A percentile compares a stretch with the other conserved stretches of the same genome.
Conservation (phyloP, 352 stramenopile genomes). For the Phytophthora tentaculata region DNA sequence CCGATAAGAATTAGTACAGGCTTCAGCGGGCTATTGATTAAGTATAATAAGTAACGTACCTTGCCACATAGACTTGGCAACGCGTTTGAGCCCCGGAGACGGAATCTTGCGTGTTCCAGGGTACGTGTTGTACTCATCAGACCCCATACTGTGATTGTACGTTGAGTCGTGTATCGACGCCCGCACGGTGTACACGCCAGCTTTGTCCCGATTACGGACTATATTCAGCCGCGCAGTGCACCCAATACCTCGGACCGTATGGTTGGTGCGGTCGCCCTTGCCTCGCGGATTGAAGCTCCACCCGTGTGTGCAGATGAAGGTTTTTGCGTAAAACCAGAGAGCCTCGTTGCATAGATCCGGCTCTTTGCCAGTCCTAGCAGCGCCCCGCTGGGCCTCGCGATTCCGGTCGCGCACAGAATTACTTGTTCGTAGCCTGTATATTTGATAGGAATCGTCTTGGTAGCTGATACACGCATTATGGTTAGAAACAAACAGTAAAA, state of each 20-base stretch:
- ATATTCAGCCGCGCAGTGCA: too few species aligned
- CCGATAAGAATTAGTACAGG: not conserved
- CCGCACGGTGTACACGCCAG: too few species aligned
- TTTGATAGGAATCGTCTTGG: not conserved
- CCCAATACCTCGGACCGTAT: too few species aligned
- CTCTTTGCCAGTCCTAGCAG: not conserved
- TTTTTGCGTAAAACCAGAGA: not conserved
- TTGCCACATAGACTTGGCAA: slow-evolving; percentile 1
- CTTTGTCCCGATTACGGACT: too few species aligned
- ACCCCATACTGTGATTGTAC: slow-evolving; percentile 1
- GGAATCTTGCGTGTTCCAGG: not conserved
- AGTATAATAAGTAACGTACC: not conserved
- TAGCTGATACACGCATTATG: not conserved
- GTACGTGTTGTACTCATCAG: not conserved
- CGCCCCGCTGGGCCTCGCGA: not conserved
- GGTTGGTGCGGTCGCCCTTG: not conserved
- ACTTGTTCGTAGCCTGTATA: not conserved
- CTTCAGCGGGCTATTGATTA: not conserved
- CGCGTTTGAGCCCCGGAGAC: not conserved
- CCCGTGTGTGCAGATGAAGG: not conserved
- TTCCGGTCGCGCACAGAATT: not conserved
- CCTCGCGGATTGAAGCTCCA: not conserved
- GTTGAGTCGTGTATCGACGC: not conserved
- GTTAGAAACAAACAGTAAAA: not conserved
- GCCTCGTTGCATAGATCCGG: not conserved